Evolutionary conservation across 148 eudicot genomes (phyloP), one percentile per base, ranked within the genome.

Genomic region (Cornus suecica): DNA sequence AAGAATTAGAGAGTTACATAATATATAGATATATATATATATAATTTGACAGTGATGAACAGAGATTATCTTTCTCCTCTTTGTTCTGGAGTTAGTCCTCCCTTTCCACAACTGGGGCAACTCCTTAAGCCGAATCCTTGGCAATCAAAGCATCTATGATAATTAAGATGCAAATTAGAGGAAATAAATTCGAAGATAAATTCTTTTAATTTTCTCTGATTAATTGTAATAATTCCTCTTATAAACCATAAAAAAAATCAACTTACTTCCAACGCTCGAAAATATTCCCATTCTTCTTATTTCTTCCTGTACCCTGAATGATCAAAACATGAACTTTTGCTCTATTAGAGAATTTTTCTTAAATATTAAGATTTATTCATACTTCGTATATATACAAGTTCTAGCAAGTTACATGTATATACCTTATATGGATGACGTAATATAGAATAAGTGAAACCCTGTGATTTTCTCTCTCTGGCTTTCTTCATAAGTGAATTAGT

Each of bases 231-330:
- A 1, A 61, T 31, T 27, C 10, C 27, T 7, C 14, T 26, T 10
- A 31, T 16, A 42, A 30, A 11, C 63, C 48, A 22, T 4, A 15
- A 10, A 5, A 5, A 29, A 52, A 15, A 18, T 2, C 22, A 70
- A 78, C 95, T 86, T 66, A 94, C 98, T 94, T 94, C 98, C 98
- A 94, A 28, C 97, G 86, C 75, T 94, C 98, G 56, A 94, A 94
- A 6, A 94, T 94, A 71, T 94, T 94, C 27, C 98, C 98, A 34
- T 94, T 94, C 88, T 94, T 94, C 78, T 92, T 94, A 83, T 94
- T 94, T 83, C 70, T 92, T 18, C 98, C 98, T 0, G 98, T 90
- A 10, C 97, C 98, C 98, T 94, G 89, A 26, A 0, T 45, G 23
- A 30, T 34, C 25, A 30, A 65, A 45, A 20, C 1, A 15, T 15